Base-by-base conservation (phyloP, 352 stramenopile species). In the Globisporangium iwayamae region DNA sequence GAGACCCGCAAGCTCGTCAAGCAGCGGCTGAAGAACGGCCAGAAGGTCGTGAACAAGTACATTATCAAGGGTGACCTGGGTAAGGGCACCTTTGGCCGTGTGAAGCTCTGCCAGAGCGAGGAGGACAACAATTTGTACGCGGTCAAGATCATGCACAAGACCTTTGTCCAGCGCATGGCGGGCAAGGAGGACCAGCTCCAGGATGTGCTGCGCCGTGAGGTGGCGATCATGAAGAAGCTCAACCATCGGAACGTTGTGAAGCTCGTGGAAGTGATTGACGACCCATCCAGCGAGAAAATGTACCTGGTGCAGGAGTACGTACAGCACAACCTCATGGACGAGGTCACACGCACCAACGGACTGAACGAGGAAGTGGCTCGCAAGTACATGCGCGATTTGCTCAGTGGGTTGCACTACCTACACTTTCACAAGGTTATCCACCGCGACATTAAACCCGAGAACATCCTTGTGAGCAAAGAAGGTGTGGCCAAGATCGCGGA, bases 191-290 rank as follows among this genome's bases (percentile, higher is more conserved):
- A 96, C 62, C 85, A 90, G 62, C 65, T 94, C 6, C 86, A 94
- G 56, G 87, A 93, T 53, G 87, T 89, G 25, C 54, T 96, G 60
- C 82, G 85, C 9, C 81, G 89, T 25, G 95, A 98, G 72, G 96
- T 98, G 25, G 92, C 91, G 10, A 98, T 98, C 64, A 98, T 98
- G 95, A 98, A 98, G 74, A 97, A 97, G 62, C 77, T 98, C 2
- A 91, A 87, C 62, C 94, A 98, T 71, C 84, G 76, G 30, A 97
- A 98, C 71, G 90, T 98, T 22, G 87, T 98, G 53, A 81, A 92
- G 54, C 81, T 98, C 16, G 91, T 97, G 32, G 95, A 98, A 68
- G 93, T 98, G 18, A 98, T 98, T 54, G 94, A 98, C 62, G 93
- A 98, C 55, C 90, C 89, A 5, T 91, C 87, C 28, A 93, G 89